Percentiles rank a stretch among this genome's conserved stretches.
Evolutionary conservation across 176 grass and related monocot species (phyloP).

Genomic region (Pontederia crassipes): DNA sequence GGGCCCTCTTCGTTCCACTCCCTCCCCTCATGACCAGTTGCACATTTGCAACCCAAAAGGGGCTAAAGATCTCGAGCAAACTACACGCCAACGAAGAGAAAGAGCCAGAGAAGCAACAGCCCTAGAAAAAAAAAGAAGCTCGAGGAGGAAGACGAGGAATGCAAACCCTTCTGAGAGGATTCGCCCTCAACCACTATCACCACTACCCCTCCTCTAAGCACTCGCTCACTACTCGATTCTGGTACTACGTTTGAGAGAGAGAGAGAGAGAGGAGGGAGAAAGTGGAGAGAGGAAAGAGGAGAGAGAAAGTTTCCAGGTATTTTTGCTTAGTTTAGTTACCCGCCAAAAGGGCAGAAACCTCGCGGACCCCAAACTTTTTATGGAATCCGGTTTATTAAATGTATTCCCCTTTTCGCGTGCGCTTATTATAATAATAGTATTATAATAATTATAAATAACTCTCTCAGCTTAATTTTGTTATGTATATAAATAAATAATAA

Average conservation of each 20-base stretch:
- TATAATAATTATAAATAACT: no score
- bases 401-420: neutral
- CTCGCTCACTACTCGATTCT: neutral
- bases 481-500: no score
- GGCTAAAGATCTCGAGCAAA: neutral
- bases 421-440: neutral
- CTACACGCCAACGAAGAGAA: conserved; percentile 6
- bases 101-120: neutral
- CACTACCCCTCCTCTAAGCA: neutral
- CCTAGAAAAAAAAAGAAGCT: neutral
- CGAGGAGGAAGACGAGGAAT: neutral
- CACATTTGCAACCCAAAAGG: no score
- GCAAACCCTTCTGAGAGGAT: neutral
- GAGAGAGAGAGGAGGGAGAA: no score
- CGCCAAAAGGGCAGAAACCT: conserved; percentile 32
- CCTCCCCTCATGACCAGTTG: neutral
- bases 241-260: neutral
- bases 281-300: no score
- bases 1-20: conserved; percentile 1
- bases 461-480: no score
- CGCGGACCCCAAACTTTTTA: conserved; percentile 30
- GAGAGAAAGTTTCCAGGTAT: conserved; percentile 5
- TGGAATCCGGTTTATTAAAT: conserved; percentile 4
- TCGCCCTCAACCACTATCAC: neutral
- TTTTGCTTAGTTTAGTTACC: neutral